Base-by-base conservation (phyloP, 352 stramenopile species). In the Phytopythium delawarense region DNA sequence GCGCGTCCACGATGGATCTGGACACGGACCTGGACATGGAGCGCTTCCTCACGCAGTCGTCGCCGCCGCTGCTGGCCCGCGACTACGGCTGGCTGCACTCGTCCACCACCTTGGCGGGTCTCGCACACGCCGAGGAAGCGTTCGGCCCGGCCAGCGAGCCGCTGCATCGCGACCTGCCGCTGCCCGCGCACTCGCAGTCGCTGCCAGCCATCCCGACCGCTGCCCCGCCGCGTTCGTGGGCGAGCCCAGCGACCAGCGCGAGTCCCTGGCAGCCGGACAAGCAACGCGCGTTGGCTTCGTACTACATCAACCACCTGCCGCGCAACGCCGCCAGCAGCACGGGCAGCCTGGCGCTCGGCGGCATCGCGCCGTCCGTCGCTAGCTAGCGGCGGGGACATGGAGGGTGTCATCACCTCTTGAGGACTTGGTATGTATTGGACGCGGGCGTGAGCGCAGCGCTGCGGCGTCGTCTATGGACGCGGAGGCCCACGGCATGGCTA, bases 11-110 rank as follows among this genome's bases (percentile, higher is more conserved):
- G 39, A 61, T 61, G 55, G 55, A 61, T 20, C 25, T 61, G 39
- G 55, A 61, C 28, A 52, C 55, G 18, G 55, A 61, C 39, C 55
- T 61, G 4, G 55, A 61, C 55, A 61, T 61, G 55, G 55, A 61
- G 55, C 55, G 55, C 11, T 61, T 61, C 55, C 55, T 61, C 37
- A 61, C 55, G 21, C 55, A 61, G 55, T 39, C 55, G 39, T 42
- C 40, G 4, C 55, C 55, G 23, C 18, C 21, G 34, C 21, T 49
- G 20, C 11, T 21, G 53, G 4, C 25, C 18, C 13, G n/a, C 7
- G 18, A 37, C 53, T 48, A 59, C 35, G 16, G 13, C 53, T 59
- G 53, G 53, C 48, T 25, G 28, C 48, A 54, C 23, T 35, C 48
- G 18, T 23, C 48, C 15, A 35, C 11, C 15, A 25, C 25, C 2